phyloP scores from a whole-genome alignment of 805 yeast genomes.

The Komagataella kurtzmanii region DNA sequence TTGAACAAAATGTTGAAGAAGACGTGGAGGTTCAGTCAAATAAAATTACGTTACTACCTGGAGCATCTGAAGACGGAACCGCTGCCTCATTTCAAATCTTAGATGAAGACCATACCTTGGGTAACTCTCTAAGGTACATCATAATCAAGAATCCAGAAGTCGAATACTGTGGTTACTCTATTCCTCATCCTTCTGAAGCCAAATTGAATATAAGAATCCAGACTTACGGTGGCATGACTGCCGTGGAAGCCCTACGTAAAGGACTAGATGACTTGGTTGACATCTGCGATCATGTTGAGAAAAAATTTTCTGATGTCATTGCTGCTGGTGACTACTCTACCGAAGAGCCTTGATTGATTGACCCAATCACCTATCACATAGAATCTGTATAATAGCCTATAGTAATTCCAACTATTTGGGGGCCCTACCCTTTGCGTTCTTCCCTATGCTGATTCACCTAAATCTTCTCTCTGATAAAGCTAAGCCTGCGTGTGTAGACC shows the following conservation, averaged over 20 bases:
- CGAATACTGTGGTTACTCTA: conserved; percentile 96
- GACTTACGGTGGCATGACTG: conserved; percentile 74
- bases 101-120: conserved; percentile 94
- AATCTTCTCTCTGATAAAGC: neutral
- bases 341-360: conserved; percentile 27
- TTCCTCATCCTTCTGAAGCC: conserved; percentile 95
- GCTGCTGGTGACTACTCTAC: conserved; percentile 38
- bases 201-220: conserved; percentile 85
- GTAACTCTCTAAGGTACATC: conserved; percentile 85
- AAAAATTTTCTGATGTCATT: conserved; percentile 57
- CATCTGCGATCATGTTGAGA: conserved; percentile 75
- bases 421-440: neutral
- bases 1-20: conserved; percentile 17
- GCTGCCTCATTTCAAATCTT: conserved; percentile 88
- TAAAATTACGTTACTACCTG: conserved; percentile 62
- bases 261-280: conserved; percentile 80
- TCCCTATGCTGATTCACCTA: neutral
- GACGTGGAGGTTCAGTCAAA: conserved; percentile 38
- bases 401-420: neutral
- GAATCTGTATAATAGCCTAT: neutral
- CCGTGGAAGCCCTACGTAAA: conserved; percentile 84
- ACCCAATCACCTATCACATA: neutral
- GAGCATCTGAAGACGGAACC: conserved; percentile 84
- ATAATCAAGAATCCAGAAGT: conserved; percentile 97
- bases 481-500: neutral